A percentile compares a stretch with the other conserved stretches of the same genome.
Conservation (phyloP, 192 early-diverging fungal genomes). For the Backusella sp. region DNA sequence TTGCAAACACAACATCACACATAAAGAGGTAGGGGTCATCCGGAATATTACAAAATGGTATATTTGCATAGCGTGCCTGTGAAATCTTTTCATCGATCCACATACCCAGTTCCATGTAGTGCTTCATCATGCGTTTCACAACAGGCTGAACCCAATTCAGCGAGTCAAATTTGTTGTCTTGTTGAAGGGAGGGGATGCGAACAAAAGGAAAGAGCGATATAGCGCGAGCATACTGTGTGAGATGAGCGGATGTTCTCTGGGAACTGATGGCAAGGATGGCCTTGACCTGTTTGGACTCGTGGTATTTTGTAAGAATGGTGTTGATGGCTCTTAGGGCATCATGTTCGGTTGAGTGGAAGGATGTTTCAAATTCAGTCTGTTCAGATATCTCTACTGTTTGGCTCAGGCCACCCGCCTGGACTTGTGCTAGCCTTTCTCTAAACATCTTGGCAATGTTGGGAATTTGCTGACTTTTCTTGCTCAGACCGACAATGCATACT, state of each 20-base stretch:
- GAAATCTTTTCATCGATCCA: conserved; percentile 75
- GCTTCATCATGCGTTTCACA: conserved; percentile 69
- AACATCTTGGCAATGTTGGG: conserved; percentile 75
- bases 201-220: conserved; percentile 73
- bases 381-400: conserved; percentile 50
- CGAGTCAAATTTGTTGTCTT: conserved; percentile 71
- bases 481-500: conserved; percentile 77
- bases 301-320: conserved; percentile 57
- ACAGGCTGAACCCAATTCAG: conserved; percentile 84
- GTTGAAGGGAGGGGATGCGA: conserved; percentile 64
- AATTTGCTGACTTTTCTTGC: conserved; percentile 56
- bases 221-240: conserved; percentile 44
- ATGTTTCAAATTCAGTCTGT: conserved; percentile 48
- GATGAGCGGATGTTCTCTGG: conserved; percentile 31
- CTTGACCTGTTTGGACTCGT: conserved; percentile 60
- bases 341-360: conserved; percentile 46
- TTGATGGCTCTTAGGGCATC: conserved; percentile 59
- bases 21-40: conserved; percentile 81
- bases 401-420: too few relatives aligned
- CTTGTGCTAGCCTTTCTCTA: background rate
- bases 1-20: conserved; percentile 83
- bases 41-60: conserved; percentile 90
- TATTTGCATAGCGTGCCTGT: conserved; percentile 76
- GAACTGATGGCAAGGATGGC: conserved; percentile 78
- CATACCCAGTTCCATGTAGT: conserved; percentile 70